Percentiles rank a stretch among this genome's conserved stretches.
Conservation (phyloP, 1,139 yeast species). For the Meyerozyma carpophila region DNA sequence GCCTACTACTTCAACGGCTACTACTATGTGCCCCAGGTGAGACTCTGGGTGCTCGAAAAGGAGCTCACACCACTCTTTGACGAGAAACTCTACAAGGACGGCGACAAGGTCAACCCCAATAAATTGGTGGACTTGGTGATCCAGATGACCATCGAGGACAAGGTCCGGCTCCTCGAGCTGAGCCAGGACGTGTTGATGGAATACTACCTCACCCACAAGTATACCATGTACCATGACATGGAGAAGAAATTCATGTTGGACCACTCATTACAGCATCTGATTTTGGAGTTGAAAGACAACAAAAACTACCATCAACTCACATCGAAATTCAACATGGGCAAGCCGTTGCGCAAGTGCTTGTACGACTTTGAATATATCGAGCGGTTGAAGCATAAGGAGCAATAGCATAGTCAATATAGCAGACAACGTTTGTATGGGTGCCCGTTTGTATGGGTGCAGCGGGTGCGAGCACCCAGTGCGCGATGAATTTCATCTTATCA, state of each 20-base stretch:
- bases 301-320: constrained; percentile 18
- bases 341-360: constrained; percentile 24
- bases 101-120: constrained; percentile 9
- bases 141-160: constrained; percentile 8
- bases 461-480: background rate
- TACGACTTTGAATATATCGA: constrained; percentile 26
- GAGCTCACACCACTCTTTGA: constrained; percentile 12
- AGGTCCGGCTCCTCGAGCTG: constrained; percentile 6
- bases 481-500: too few species aligned
- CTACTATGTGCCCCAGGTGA: constrained; percentile 26
- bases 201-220: constrained; percentile 9
- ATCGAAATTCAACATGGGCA: constrained; percentile 21
- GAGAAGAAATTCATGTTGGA: constrained; percentile 18
- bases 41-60: constrained; percentile 27
- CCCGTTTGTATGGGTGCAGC: background rate
- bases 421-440: background rate
- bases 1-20: constrained; percentile 19
- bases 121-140: constrained; percentile 13
- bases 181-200: constrained; percentile 8
- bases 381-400: constrained; percentile 10
- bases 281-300: constrained; percentile 13
- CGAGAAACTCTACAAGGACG: constrained; percentile 9
- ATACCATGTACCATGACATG: constrained; percentile 8
- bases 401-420: background rate
- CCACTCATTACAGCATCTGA: constrained; percentile 14